phyloP scores from a whole-genome alignment of 2,329 filamentous ascomycete species.

The Cercospora janseana region DNA sequence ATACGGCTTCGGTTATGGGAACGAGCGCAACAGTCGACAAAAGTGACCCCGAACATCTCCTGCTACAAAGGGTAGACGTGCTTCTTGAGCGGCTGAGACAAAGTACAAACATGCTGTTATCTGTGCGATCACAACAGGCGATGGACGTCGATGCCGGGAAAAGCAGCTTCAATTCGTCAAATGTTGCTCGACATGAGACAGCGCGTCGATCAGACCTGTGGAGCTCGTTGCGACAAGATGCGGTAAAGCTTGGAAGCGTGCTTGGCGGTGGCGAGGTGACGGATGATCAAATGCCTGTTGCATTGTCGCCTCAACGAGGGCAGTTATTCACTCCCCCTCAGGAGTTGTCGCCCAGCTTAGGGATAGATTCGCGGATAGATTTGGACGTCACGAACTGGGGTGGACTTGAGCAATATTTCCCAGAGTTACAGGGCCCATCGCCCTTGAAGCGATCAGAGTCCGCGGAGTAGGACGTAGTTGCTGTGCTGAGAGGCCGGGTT shows the following conservation, averaged over 20 bases:
- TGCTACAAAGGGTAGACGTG: slow-evolving; percentile 16
- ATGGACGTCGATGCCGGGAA: background rate
- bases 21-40: background rate
- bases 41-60: background rate
- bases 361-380: slow-evolving; percentile 3
- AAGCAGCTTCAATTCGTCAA: background rate
- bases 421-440: slow-evolving; percentile 5
- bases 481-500: too few species aligned
- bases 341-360: background rate
- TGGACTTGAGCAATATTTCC: slow-evolving; percentile 19
- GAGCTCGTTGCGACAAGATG: slow-evolving; percentile 6
- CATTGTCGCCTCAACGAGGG: too few species aligned
- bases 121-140: background rate
- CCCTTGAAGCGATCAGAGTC: background rate
- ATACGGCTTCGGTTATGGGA: background rate
- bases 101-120: slow-evolving; percentile 12
- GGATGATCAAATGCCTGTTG: background rate
- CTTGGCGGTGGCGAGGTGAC: too few species aligned
- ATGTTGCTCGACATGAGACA: background rate
- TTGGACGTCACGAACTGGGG: slow-evolving; percentile 18
- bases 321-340: background rate
- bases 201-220: background rate
- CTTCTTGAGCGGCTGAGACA: slow-evolving; percentile 15
- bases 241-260: slow-evolving; percentile 1
- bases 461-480: too few species aligned